Evolutionary conservation across 2,329 filamentous ascomycete genomes (phyloP), one percentile per base, ranked within the genome.

Genomic region (Cordyceps tenuipes): DNA sequence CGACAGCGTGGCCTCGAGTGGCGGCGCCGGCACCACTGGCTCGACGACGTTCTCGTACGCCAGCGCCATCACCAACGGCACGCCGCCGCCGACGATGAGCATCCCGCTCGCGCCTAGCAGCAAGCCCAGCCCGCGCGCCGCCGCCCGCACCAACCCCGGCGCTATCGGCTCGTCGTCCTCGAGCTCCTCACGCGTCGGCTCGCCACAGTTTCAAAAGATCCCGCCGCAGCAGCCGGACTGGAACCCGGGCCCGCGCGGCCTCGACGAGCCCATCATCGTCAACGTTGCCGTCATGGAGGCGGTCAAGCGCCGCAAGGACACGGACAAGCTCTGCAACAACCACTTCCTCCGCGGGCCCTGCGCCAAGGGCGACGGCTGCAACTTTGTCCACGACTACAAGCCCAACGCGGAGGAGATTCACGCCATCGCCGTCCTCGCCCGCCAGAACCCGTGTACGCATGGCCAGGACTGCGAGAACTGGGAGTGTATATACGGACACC

Each of bases 401-500:
- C 76, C 79, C 3, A 78, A 74, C 5, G 70, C 75, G 23, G 82
- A 84, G 3, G 83, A 86, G 66, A 71, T 81, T 56, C 76, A 76
- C 41, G 83, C 82, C 2, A 81, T 86, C 62, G 76, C 79, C 0
- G 79, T 79, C 64, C 66, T 86, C 53, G 77, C 82, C 2, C 76
- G 83, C 6, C 71, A 82, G 60, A 85, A 83, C 60, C 83, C 82
- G 1, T 86, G 83, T 69, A 75, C 75, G 0, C 77, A 72, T 34
- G 80, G 81, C 0, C 83, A 86, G 67, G 75, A 82, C n/a, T 86
- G 83, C 64, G 77, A 80, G 7, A 71, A 77, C 4, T 76, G 79
- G 1, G 78, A 80, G 63, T 86, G 83, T 67, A 85, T 86, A 61
- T 86, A 86, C 64, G 83, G 83, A 3, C 83, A 86, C 67, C 79